Conservation (phyloP, 2,329 filamentous ascomycete genomes). For the Hypoxylon sp. region DNA sequence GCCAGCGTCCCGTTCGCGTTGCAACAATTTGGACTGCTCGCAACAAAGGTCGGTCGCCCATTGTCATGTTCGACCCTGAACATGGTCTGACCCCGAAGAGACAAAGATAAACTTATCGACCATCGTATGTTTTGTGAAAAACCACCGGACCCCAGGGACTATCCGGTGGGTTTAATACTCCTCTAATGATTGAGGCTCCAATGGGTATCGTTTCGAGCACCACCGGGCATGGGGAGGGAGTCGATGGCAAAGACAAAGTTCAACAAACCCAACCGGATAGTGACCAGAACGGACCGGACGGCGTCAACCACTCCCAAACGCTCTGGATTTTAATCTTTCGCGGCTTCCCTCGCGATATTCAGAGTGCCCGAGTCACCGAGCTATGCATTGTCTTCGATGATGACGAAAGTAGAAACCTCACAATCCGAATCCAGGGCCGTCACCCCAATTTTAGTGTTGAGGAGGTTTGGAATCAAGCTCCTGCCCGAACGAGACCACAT, state of each 20-base stretch:
- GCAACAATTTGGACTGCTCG: constrained; percentile 31
- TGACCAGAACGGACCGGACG: constrained; percentile 36
- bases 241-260: constrained; percentile 38
- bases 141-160: constrained; percentile 26
- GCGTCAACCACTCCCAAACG: constrained; percentile 47
- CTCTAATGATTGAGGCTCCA: constrained; percentile 41
- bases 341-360: constrained; percentile 52
- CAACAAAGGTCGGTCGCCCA: constrained; percentile 43
- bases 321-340: constrained; percentile 54
- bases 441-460: constrained; percentile 49
- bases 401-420: constrained; percentile 51
- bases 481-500: constrained; percentile 48
- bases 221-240: constrained; percentile 37
- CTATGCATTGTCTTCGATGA: constrained; percentile 52
- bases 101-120: constrained; percentile 37
- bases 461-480: constrained; percentile 49
- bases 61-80: constrained; percentile 35
- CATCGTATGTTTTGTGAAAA: constrained; percentile 27
- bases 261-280: constrained; percentile 38
- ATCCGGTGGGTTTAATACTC: constrained; percentile 26
- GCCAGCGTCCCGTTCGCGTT: constrained; percentile 39
- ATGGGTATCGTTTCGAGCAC: constrained; percentile 46
- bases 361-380: constrained; percentile 52
- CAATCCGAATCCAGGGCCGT: constrained; percentile 51
- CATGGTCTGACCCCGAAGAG: constrained; percentile 39